Evolutionary conservation across 1,139 yeast genomes (phyloP).

Genomic region (Geotrichum macrosporum): DNA sequence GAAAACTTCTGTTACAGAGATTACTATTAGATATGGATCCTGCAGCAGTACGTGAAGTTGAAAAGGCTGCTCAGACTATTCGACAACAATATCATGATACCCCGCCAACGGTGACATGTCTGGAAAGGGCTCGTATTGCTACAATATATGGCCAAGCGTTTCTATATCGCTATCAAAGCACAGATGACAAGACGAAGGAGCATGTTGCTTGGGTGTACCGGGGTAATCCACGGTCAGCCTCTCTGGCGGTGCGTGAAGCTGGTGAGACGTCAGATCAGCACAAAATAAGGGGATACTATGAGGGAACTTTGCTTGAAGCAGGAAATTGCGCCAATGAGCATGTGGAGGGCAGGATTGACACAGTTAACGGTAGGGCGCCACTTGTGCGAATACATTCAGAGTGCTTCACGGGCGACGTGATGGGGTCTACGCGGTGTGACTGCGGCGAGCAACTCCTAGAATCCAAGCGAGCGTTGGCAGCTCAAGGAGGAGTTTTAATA

Average conservation of each 20-base stretch:
- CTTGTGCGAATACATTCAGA: conserved; percentile 89
- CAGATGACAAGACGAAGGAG: conserved; percentile 75
- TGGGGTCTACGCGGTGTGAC: conserved; percentile 98
- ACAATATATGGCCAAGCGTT: conserved; percentile 90
- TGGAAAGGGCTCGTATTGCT: conserved; percentile 89
- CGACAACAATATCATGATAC: conserved; percentile 29
- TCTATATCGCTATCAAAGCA: conserved; percentile 80
- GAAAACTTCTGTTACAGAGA: conserved; percentile 12
- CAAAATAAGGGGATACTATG: conserved; percentile 96
- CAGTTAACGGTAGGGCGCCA: conserved; percentile 35
- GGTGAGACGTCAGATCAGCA: conserved; percentile 86
- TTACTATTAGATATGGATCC: conserved; percentile 13
- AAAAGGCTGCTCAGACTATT: conserved; percentile 9
- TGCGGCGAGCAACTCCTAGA: conserved; percentile 99
- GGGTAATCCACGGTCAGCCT: conserved; percentile 74
- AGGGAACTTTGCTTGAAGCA: conserved; percentile 72
- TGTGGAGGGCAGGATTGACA: not conserved
- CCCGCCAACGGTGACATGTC: conserved; percentile 75
- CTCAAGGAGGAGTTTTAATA: conserved; percentile 87
- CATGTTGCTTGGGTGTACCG: conserved; percentile 97
- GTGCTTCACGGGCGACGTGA: conserved; percentile 98
- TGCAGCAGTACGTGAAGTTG: conserved; percentile 12
- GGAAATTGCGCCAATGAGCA: conserved; percentile 9
- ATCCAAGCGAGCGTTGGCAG: conserved; percentile 90
- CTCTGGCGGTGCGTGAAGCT: conserved; percentile 57